Evolutionary conservation across 495 filamentous ascomycete species (phyloP), one percentile per base, ranked within the genome.

Genomic region (Sabuloglossum arenarium): DNA sequence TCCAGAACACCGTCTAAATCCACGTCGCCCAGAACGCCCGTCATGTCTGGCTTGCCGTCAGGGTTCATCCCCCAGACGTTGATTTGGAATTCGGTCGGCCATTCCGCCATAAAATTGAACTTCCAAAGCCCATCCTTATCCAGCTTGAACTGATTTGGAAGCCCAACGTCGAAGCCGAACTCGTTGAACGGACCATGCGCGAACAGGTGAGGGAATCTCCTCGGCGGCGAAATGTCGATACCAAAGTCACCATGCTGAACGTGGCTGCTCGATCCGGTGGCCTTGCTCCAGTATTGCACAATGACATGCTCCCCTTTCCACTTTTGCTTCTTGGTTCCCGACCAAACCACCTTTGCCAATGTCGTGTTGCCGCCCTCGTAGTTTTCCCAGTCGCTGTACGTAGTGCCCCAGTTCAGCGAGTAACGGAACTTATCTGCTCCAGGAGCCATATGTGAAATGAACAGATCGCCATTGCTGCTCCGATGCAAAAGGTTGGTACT

Each of bases 261-360:
- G 42, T 64, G 62, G 31, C 62, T 58, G 52, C 63, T 67, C 55
- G 66, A 68, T 21, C 68, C 68, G 28, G 60, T 59, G 21, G 60
- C 39, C 31, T 61, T 50, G 45, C 64, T 65, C 46, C 66, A 70
- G 56, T 70, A 70, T 24, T 66, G 65, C 16, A 66, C 60, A 3
- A 73, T 70, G 10, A 85, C 66, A 59, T 86, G 82, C 49, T 82
- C 75, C 34, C 78, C 82, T 8, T 71, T 56, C 82, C 82, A 86
- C 27, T 63, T 65, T 63, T 86, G 82, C 0, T 68, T 59, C 27
- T 76, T 70, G 0, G 79, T 80, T 12, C 82, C 82, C 1, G 69
- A 69, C 82, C 82, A 85, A 39, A 67, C 61, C 29, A 56, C 32
- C 14, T 45, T 12, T 0, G 19, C 50, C 5, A 58, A n/a, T 4